These are phyloP conservation scores for Cymbidium sinense DNA, from an alignment of 106 monocot species.

Conservation along the genomic window DNA sequence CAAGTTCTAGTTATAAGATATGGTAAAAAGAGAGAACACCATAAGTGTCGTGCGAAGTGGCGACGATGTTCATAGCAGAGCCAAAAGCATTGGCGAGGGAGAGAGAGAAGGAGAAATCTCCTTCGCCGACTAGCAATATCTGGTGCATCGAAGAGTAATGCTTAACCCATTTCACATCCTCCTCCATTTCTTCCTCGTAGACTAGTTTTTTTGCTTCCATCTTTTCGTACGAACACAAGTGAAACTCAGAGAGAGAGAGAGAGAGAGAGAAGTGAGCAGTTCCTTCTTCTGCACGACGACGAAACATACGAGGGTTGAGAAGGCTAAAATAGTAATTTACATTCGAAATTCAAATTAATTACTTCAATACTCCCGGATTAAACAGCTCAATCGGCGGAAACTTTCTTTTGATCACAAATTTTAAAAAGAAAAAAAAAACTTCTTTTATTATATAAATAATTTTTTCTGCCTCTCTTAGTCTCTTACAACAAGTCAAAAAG, in stretches of 20 bases:
- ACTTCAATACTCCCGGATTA: no score
- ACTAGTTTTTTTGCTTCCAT: neutral
- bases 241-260: neutral
- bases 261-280: neutral
- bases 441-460: no score
- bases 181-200: slow-evolving; percentile 1
- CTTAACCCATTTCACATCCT: slow-evolving; percentile 22
- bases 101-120: slow-evolving; percentile 62
- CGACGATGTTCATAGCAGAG: slow-evolving; percentile 49
- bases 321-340: no score
- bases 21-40: slow-evolving; percentile 10
- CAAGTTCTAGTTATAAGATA: neutral
- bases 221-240: neutral
- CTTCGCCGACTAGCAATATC: slow-evolving; percentile 55
- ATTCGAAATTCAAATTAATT: no score
- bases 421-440: no score
- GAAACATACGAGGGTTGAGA: no score
- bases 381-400: no score
- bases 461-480: no score
- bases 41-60: slow-evolving; percentile 47
- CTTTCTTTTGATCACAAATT: no score
- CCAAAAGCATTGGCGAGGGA: slow-evolving; percentile 44
- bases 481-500: no score
- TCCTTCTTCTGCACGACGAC: no score
- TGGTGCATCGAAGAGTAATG: slow-evolving; percentile 34